Conservation (phyloP, 345 rosid genomes). For the Populus alba region DNA sequence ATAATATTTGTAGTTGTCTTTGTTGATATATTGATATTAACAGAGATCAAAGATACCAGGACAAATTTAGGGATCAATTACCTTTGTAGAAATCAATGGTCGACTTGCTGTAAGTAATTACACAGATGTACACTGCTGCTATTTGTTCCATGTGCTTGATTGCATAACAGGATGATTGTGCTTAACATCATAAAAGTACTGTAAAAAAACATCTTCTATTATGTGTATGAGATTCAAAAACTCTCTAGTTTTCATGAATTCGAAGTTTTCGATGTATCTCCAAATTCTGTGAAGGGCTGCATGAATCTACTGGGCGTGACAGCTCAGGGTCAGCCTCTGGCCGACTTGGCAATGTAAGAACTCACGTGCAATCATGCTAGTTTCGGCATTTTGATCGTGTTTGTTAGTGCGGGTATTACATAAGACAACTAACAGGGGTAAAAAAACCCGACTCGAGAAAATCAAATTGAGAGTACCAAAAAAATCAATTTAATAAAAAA, state of each 20-base stretch:
- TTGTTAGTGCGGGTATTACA: no score
- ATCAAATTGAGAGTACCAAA: no score
- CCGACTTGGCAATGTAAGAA: no score
- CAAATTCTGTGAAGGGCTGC: not conserved
- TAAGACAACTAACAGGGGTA: no score
- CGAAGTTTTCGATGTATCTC: no score
- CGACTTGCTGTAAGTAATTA: not conserved
- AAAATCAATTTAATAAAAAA: no score
- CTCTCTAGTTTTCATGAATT: not conserved
- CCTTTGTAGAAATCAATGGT: slow-evolving; percentile 2
- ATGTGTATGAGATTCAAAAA: not conserved
- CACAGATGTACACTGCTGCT: slow-evolving; percentile 1
- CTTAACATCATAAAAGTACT: not conserved
- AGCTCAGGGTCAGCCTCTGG: not conserved
- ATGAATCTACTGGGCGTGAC: not conserved
- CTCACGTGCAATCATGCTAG: no score
- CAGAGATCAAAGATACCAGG: slow-evolving; percentile 3
- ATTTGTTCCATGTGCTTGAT: not conserved
- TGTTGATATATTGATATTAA: not conserved
- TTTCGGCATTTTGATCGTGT: no score
- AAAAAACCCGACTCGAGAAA: no score
- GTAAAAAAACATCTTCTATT: not conserved
- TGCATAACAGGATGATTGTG: not conserved
- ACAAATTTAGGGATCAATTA: not conserved
- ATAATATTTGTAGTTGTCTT: slow-evolving; percentile 1